These are phyloP conservation scores for Fusarium floridanum DNA, from an alignment of 2,329 filamentous ascomycete genomes.

Conservation along the genomic window DNA sequence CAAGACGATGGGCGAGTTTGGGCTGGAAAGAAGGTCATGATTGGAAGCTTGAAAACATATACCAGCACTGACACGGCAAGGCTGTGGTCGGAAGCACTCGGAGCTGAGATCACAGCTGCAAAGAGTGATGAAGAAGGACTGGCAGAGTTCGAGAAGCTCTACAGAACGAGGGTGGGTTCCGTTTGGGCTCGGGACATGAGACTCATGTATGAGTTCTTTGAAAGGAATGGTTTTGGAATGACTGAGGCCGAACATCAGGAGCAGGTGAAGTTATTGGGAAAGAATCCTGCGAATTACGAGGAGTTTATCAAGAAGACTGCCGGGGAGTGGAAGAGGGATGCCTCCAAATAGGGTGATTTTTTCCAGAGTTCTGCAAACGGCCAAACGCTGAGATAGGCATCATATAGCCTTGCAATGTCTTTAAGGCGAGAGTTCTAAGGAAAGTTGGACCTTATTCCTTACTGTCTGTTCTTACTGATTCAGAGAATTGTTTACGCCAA, in stretches of 20 bases:
- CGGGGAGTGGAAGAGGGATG: conserved; percentile 10
- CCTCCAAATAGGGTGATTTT: not conserved
- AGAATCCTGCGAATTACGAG: conserved; percentile 12
- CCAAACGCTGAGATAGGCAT: not conserved
- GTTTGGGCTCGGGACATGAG: conserved; percentile 20
- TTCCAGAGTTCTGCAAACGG: not conserved
- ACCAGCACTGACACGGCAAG: conserved; percentile 7
- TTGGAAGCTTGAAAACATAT: conserved; percentile 23
- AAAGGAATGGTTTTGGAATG: conserved; percentile 15
- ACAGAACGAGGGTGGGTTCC: not conserved
- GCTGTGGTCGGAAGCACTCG: conserved; percentile 22
- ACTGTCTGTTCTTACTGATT: not conserved
- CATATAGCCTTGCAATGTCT: not conserved
- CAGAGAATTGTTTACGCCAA: not conserved
- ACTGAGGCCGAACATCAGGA: conserved; percentile 20
- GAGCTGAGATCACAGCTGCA: not conserved
- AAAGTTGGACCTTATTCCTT: not conserved
- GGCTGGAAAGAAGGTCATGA: conserved; percentile 29
- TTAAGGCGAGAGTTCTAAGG: not conserved
- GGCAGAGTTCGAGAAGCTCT: conserved; percentile 8
- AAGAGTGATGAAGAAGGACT: conserved; percentile 13
- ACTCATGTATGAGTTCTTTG: conserved; percentile 28
- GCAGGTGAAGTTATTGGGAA: conserved; percentile 20
- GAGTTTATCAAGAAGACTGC: conserved; percentile 13
- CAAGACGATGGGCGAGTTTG: conserved; percentile 22